These are phyloP conservation scores for Isatis lusitanica DNA, from an alignment of 441 rosid species.

Conservation along the genomic window DNA sequence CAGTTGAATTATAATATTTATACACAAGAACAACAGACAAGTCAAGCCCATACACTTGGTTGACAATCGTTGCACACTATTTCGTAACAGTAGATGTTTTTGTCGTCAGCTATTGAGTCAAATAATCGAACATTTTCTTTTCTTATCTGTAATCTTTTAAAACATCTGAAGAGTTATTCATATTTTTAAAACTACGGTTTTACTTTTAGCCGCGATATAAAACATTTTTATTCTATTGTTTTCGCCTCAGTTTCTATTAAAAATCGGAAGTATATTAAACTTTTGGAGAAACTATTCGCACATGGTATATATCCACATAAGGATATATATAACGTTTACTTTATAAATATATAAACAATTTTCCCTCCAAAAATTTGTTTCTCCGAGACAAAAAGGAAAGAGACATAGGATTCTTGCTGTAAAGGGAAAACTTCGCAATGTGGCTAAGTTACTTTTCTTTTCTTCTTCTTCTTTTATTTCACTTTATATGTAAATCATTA, in stretches of 20 bases:
- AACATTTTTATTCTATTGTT: background rate
- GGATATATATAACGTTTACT: background rate
- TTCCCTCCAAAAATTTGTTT: slow-evolving; percentile 17
- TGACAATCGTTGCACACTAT: slow-evolving; percentile 2
- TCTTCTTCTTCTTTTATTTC: slow-evolving; percentile 32
- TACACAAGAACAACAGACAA: background rate
- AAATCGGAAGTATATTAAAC: background rate
- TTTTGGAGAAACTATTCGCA: background rate
- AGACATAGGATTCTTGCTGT: slow-evolving; percentile 73
- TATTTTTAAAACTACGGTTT: background rate
- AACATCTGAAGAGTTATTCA: too few relatives aligned
- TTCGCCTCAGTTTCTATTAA: background rate
- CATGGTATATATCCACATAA: background rate
- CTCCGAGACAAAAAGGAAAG: slow-evolving; percentile 36
- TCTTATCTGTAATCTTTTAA: too few relatives aligned
- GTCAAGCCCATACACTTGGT: background rate
- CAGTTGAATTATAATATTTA: background rate
- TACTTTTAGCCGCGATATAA: background rate
- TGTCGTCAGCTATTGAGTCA: slow-evolving; percentile 9
- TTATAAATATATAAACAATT: background rate
- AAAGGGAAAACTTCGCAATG: slow-evolving; percentile 37
- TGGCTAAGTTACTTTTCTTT: slow-evolving; percentile 30
- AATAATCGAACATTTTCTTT: too few relatives aligned
- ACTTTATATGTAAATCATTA: slow-evolving; percentile 20
- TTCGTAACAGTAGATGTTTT: background rate